These are phyloP conservation scores for Exophiala xenobiotica DNA, from an alignment of 2,329 filamentous ascomycete species.

Conservation along the genomic window DNA sequence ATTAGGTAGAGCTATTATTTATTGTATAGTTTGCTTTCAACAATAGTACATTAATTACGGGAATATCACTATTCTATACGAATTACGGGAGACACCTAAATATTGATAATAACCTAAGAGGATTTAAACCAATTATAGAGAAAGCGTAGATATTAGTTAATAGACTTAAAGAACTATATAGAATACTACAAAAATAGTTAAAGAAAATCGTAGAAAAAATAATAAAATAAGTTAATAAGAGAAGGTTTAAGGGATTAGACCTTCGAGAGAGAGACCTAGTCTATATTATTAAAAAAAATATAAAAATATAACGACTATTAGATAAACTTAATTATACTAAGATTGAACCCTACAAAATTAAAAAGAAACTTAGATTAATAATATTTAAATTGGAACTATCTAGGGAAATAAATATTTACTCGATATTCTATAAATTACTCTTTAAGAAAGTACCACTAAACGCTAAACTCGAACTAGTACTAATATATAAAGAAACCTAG, in stretches of 20 bases:
- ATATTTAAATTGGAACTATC: conserved; percentile 14
- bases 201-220: conserved; percentile 9
- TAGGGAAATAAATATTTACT: conserved; percentile 13
- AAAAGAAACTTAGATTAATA: conserved; percentile 13
- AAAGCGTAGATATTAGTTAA: conserved; percentile 5
- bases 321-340: conserved; percentile 17
- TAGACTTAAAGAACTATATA: conserved; percentile 5
- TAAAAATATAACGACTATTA: conserved; percentile 17
- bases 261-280: conserved; percentile 4
- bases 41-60: conserved; percentile 6
- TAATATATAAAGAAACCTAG: not conserved
- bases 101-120: conserved; percentile 1
- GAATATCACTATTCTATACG: conserved; percentile 11
- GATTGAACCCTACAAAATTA: conserved; percentile 13
- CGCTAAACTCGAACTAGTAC: not conserved
- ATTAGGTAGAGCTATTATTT: conserved; percentile 9
- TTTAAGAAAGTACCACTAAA: conserved; percentile 4
- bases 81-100: conserved; percentile 14
- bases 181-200: conserved; percentile 5
- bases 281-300: conserved; percentile 17
- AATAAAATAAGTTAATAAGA: conserved; percentile 4
- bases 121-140: conserved; percentile 1
- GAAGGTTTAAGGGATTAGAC: conserved; percentile 12
- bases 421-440: conserved; percentile 16
- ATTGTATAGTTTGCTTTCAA: conserved; percentile 7